Conservation (phyloP, 352 stramenopile species). For the Pythium dissimile region DNA sequence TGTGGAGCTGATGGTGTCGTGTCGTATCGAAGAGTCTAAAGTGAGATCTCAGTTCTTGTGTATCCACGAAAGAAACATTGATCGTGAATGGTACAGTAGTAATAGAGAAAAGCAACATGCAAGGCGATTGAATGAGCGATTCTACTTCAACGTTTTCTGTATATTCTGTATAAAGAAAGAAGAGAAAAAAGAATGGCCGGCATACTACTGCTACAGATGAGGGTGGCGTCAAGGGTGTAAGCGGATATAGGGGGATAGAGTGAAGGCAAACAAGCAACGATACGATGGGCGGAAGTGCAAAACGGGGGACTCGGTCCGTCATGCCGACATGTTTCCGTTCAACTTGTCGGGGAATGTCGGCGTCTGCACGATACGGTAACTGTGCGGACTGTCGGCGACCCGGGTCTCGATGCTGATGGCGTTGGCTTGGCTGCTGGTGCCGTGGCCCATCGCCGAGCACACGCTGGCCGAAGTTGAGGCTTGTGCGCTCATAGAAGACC, state of each 20-base stretch:
- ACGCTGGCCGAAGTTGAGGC: not conserved
- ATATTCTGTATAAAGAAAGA: not conserved
- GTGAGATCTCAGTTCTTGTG: too few species aligned
- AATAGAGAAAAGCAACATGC: too few species aligned
- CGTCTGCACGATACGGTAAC: constrained; percentile 61
- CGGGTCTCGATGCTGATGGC: constrained; percentile 28
- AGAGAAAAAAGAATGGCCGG: too few species aligned
- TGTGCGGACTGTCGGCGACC: constrained; percentile 24
- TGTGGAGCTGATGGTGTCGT: too few species aligned
- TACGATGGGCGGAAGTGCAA: not conserved
- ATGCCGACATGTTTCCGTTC: constrained; percentile 21
- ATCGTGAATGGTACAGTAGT: too few species aligned
- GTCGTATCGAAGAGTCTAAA: too few species aligned
- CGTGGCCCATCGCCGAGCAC: not conserved
- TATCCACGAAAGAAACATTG: too few species aligned
- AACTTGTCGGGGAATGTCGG: constrained; percentile 59
- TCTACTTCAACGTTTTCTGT: not conserved
- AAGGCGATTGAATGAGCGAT: too few species aligned
- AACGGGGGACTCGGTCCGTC: not conserved
- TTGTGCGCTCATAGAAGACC: constrained; percentile 2
- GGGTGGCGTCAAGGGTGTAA: not conserved
- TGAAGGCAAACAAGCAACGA: not conserved
- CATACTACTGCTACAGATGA: too few species aligned
- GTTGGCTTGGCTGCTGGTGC: not conserved
- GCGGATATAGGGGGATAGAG: not conserved